phyloP scores from a whole-genome alignment of 169 alveolate genomes.

The Hepatocystis sp. region DNA sequence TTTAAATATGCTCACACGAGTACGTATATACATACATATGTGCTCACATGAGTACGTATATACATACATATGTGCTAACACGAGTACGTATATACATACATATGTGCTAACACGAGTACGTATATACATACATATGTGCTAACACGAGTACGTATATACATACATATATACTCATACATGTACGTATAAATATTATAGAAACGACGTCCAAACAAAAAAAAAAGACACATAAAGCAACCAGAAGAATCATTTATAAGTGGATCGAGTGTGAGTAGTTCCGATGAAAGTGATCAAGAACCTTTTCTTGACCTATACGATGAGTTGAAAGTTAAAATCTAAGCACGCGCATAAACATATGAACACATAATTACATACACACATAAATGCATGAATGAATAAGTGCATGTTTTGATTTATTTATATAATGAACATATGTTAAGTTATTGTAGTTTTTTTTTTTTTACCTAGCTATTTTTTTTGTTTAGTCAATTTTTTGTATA shows the following conservation, averaged over 20 bases:
- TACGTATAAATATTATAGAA: constrained; percentile 21
- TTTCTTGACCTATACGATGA: constrained; percentile 73
- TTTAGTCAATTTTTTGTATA: background rate
- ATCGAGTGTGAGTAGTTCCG: constrained; percentile 46
- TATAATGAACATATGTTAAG: too few relatives aligned
- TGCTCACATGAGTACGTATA: background rate
- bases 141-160: background rate
- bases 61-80: background rate
- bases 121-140: background rate
- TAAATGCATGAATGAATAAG: too few relatives aligned
- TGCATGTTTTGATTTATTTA: too few relatives aligned
- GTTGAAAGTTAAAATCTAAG: constrained; percentile 28
- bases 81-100: background rate
- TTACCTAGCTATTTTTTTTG: background rate
- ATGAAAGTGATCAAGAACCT: constrained; percentile 70
- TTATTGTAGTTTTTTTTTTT: too few relatives aligned
- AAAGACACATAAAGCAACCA: constrained; percentile 3
- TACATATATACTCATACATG: background rate
- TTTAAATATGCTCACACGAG: background rate
- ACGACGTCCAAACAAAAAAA: constrained; percentile 16
- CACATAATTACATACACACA: too few relatives aligned
- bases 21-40: background rate
- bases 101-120: background rate
- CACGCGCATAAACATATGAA: background rate
- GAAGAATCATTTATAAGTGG: constrained; percentile 60